Evolutionary conservation across 768 basidiomycete species (phyloP), one percentile per base, ranked within the genome.

Genomic region (Lactifluus volemus): DNA sequence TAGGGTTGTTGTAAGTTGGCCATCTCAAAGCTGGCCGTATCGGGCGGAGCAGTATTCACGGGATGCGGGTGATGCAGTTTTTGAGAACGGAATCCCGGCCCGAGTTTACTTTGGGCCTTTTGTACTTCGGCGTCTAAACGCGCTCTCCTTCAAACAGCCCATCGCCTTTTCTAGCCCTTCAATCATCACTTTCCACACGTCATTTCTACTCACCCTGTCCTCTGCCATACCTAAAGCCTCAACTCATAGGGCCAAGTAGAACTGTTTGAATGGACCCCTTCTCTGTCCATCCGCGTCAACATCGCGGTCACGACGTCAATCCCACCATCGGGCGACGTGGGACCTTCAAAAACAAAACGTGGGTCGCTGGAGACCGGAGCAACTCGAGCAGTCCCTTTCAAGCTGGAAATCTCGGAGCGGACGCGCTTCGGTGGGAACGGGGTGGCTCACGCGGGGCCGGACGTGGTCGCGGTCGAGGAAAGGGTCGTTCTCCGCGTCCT

Each of bases 351-450:
- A 65, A 65, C 65, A 61, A 47, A 45, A 58, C 59, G 1, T 61
- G 63, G 63, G 56, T 65, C 38, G 8, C 61, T 2, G 48, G 42
- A 41, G 65, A 66, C 29, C 44, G 65, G 8, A 58, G 49, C 36
- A 45, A 55, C 5, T 53, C 59, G n/a, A 59, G 36, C 47, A 65
- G 34, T 2, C 59, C 60, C 2, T 56, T 58, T 12, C 55, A 54
- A 19, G 21, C 49, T 32, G 54, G 53, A 5, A 50, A 63, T 34
- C 56, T 50, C 63, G 68, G 68, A 19, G 68, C 68, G 17, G 83
- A 86, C 64, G 67, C 68, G 29, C 84, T 84, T 55, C 75, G 81
- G 49, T 81, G 85, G 83, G 86, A 88, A 54, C 77, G 85, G 49
- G 84, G 84, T 5, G 81, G 81, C 39, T 39, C 42, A 12, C 38